Evolutionary conservation across 2,329 filamentous ascomycete genomes (phyloP), one percentile per base, ranked within the genome.

Genomic region (Diaporthe longicolla): DNA sequence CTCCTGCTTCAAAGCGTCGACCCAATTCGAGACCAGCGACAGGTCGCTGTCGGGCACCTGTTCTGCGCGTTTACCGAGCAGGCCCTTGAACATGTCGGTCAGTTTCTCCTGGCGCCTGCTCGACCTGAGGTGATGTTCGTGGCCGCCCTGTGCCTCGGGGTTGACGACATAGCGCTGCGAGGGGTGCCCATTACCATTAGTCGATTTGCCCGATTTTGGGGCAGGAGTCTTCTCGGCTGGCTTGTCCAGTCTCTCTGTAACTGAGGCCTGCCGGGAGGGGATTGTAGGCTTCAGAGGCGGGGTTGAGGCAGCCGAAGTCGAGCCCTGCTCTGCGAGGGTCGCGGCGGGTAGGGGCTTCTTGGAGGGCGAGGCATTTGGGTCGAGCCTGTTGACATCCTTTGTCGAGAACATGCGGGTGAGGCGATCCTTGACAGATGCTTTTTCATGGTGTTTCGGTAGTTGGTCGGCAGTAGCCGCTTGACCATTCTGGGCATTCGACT

Each of bases 21-120:
- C 95, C 96, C 96, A 98, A 79, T 91, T 95, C 37, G 95, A 97
- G 86, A 98, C 97, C 72, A 99, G 89, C 10, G 96, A 98, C 59
- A 98, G 86, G 77, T 97, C 95, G 80, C 94, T 91, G 75, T 97
- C 94, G 37, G 92, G 88, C 26, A 87, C 85, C 21, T 90, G 88
- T 76, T 95, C 94, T 81, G 94, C 93, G 84, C 94, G 95, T 83
- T 94, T 95, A 77, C 94, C 95, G 70, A 98, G 89, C 78, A 98
- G 90, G 78, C 93, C 92, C 78, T 95, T 93, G 83, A 97, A 93
- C 91, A 98, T 94, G 82, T 97, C 95, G 26, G 94, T 93, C 72
- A 99, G 88, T 85, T 98, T 98, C 84, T 99, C 96, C 83, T 99
- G 96, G 73, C 97, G 91, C 82, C 94, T 95, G 75, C 94, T 94